Conservation (phyloP, 23 red algal genomes). For the Porphyridium purpureum region DNA sequence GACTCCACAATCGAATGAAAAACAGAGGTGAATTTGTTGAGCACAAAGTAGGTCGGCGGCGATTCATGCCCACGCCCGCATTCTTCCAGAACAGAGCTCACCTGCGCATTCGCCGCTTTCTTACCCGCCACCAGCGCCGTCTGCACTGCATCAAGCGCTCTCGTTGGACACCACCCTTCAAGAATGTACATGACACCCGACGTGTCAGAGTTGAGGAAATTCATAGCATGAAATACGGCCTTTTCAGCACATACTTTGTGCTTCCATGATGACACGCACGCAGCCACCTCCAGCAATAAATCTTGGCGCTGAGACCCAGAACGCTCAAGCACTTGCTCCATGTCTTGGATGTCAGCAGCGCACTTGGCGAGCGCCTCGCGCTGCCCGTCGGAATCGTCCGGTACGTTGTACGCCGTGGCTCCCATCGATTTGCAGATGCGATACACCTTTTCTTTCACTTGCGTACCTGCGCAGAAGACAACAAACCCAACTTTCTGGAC, state of each 20-base stretch:
- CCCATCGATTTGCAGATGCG: slow-evolving; percentile 79
- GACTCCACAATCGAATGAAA: slow-evolving; percentile 92
- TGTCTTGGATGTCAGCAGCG: slow-evolving; percentile 18
- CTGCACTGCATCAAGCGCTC: slow-evolving; percentile 34
- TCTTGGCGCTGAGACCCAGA: slow-evolving; percentile 36
- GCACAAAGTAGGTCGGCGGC: slow-evolving; percentile 73
- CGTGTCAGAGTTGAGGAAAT: slow-evolving; percentile 93
- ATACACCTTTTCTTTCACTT: slow-evolving; percentile 55
- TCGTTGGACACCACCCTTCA: slow-evolving; percentile 77
- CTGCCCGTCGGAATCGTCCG: slow-evolving; percentile 47
- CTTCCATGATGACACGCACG: slow-evolving; percentile 48
- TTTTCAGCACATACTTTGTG: slow-evolving; percentile 67
- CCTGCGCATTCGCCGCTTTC: slow-evolving; percentile 54
- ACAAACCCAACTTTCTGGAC: slow-evolving; percentile 66
- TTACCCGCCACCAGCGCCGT: slow-evolving; percentile 55
- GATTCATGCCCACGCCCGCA: slow-evolving; percentile 14
- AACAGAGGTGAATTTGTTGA: slow-evolving; percentile 95
- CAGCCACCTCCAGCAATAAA: slow-evolving; percentile 33
- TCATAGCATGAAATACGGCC: slow-evolving; percentile 66
- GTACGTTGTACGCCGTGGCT: slow-evolving; percentile 58
- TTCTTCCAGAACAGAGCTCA: slow-evolving; percentile 73
- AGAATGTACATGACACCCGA: slow-evolving; percentile 68
- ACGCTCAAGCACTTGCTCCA: slow-evolving; percentile 39
- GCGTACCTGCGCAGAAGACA: slow-evolving; percentile 68
- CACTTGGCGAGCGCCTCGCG: slow-evolving; percentile 39